phyloP scores from a whole-genome alignment of 495 filamentous ascomycete species.

The Podospora appendiculata region DNA sequence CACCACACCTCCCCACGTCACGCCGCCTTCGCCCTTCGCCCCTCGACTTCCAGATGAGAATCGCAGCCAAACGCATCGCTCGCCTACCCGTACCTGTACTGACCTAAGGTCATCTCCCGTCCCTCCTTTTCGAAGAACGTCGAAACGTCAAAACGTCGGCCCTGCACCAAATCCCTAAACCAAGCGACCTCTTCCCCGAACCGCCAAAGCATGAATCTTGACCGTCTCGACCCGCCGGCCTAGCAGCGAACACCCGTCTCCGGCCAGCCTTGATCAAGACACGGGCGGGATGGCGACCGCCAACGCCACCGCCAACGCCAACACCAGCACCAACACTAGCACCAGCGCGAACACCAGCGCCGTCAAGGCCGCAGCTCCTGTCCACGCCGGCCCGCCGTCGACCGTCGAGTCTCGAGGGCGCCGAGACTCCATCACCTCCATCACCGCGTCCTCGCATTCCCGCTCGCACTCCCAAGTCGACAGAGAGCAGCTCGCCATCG shows the following conservation, averaged over 20 bases:
- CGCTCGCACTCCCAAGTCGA: constrained; percentile 40
- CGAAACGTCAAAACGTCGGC: too few relatives aligned
- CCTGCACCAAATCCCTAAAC: background rate
- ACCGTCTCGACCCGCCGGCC: background rate
- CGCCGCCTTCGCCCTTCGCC: background rate
- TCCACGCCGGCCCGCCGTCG: constrained; percentile 11
- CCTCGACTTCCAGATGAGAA: too few relatives aligned
- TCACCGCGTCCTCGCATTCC: constrained; percentile 33
- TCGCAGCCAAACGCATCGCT: too few relatives aligned
- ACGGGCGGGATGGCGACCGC: constrained; percentile 15
- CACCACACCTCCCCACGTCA: background rate
- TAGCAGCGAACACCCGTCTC: background rate
- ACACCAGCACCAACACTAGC: background rate
- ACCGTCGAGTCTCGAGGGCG: constrained; percentile 30
- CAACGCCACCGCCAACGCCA: constrained; percentile 1
- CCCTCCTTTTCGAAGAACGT: too few relatives aligned
- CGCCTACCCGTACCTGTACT: too few relatives aligned
- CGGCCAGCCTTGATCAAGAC: background rate
- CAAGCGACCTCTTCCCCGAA: background rate
- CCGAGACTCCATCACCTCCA: constrained; percentile 57
- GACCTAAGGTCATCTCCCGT: too few relatives aligned
- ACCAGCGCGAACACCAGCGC: constrained; percentile 18
- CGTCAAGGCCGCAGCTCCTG: constrained; percentile 8
- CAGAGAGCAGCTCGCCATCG: constrained; percentile 60
- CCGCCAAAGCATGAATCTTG: constrained; percentile 1